phyloP scores from a whole-genome alignment of 2,329 filamentous ascomycete species.

The Fusarium falciforme region DNA sequence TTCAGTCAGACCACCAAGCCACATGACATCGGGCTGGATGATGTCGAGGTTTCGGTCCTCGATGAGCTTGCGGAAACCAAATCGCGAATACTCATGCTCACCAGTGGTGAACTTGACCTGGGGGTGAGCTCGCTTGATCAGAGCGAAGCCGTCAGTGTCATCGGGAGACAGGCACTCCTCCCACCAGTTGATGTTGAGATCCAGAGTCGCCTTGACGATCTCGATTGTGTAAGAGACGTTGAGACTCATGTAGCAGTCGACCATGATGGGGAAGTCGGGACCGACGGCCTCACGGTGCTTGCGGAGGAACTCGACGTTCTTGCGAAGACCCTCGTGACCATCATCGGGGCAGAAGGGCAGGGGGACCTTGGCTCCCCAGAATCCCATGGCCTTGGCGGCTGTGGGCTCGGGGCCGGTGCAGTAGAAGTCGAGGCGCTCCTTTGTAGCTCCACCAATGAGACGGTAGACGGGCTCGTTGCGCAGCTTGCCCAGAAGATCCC shows the following conservation, averaged over 20 bases:
- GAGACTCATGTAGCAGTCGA: slow-evolving; percentile 97
- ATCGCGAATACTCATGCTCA: slow-evolving; percentile 94
- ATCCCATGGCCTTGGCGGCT: slow-evolving; percentile 86
- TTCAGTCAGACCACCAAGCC: slow-evolving; percentile 93
- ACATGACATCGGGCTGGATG: slow-evolving; percentile 97
- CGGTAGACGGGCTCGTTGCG: slow-evolving; percentile 94
- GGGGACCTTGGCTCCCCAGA: slow-evolving; percentile 90
- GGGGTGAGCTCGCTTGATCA: slow-evolving; percentile 91
- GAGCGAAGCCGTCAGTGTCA: slow-evolving; percentile 89
- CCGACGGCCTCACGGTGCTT: slow-evolving; percentile 87
- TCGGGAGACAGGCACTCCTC: slow-evolving; percentile 93
- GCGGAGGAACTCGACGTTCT: slow-evolving; percentile 90
- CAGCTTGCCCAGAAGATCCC: slow-evolving; percentile 93
- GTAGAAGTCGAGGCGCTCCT: slow-evolving; percentile 88
- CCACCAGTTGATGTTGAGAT: slow-evolving; percentile 96
- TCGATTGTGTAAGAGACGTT: slow-evolving; percentile 95
- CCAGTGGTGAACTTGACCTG: slow-evolving; percentile 94
- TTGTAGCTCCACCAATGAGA: slow-evolving; percentile 90
- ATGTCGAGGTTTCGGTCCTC: slow-evolving; percentile 94
- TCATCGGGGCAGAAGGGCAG: slow-evolving; percentile 92
- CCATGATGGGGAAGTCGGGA: slow-evolving; percentile 91
- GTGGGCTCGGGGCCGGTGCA: slow-evolving; percentile 90
- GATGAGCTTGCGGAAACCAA: slow-evolving; percentile 93
- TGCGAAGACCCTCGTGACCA: slow-evolving; percentile 81
- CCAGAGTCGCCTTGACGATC: slow-evolving; percentile 83